Conservation (phyloP, 2,329 filamentous ascomycete species). For the Fusarium metavorans region DNA sequence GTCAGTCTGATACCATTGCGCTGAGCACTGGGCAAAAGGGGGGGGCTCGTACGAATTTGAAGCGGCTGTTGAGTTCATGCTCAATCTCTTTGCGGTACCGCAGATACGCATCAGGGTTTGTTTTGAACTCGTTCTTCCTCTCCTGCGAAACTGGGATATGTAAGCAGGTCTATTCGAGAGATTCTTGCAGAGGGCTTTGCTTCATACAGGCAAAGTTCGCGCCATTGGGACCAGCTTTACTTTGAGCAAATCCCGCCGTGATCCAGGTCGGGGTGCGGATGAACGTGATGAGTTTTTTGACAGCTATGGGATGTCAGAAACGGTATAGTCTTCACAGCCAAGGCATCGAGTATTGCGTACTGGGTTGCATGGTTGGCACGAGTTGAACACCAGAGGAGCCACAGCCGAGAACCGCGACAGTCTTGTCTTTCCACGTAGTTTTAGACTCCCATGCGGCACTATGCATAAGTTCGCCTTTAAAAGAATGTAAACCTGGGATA, state of each 20-base stretch:
- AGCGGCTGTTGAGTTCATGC: constrained; percentile 62
- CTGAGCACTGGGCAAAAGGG: not conserved
- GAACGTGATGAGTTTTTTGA: constrained; percentile 21
- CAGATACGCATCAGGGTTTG: constrained; percentile 64
- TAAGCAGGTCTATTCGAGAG: not conserved
- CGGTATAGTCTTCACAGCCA: not conserved
- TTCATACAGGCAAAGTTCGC: constrained; percentile 58
- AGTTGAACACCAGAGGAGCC: constrained; percentile 63
- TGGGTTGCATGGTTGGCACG: not conserved
- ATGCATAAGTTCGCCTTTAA: constrained; percentile 63
- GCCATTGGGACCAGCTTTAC: constrained; percentile 58
- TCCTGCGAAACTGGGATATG: constrained; percentile 32
- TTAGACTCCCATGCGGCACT: constrained; percentile 49
- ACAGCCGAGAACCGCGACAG: constrained; percentile 63
- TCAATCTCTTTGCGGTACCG: constrained; percentile 62
- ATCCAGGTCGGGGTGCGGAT: constrained; percentile 27
- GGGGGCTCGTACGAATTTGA: constrained; percentile 60
- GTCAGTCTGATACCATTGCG: not conserved
- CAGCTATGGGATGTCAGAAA: constrained; percentile 1
- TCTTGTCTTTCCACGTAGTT: constrained; percentile 56
- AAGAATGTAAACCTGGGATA: constrained; percentile 61
- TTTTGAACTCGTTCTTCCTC: constrained; percentile 64
- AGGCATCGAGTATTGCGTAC: not conserved
- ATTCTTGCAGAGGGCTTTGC: not conserved
- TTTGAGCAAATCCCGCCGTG: constrained; percentile 21